Percentiles rank a stretch among this genome's conserved stretches.
Evolutionary conservation across 257 asterid species (phyloP).

Genomic region (Penstemon barbatus): DNA sequence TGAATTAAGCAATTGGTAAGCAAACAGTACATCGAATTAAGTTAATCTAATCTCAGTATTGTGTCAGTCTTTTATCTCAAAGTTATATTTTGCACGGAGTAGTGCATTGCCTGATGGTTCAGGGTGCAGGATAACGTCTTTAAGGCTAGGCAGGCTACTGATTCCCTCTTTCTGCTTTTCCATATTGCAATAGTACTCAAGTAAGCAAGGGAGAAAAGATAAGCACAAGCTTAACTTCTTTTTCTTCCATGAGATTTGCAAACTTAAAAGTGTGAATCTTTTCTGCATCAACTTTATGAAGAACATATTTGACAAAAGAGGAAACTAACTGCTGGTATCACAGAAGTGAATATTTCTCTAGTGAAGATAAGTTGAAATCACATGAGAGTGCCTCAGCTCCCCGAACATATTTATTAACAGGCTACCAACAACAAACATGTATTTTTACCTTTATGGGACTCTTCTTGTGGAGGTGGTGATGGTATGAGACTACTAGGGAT

Average conservation of each 20-base stretch:
- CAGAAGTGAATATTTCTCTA: not conserved
- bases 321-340: not conserved
- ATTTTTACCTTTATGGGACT: constrained; percentile 45
- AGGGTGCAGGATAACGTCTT: constrained; percentile 10
- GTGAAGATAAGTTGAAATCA: constrained; percentile 20
- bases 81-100: constrained; percentile 11
- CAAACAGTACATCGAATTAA: constrained; percentile 3
- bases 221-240: not conserved
- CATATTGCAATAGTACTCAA: constrained; percentile 3
- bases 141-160: constrained; percentile 1
- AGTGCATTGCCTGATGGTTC: constrained; percentile 15
- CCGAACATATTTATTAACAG: constrained; percentile 21
- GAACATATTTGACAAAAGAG: constrained; percentile 1
- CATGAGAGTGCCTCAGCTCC: constrained; percentile 15
- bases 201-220: not conserved
- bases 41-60: constrained; percentile 7
- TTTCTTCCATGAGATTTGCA: constrained; percentile 9
- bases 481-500: constrained; percentile 57
- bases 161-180: constrained; percentile 3
- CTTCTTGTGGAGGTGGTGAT: constrained; percentile 70
- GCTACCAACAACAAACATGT: constrained; percentile 10
- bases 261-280: constrained; percentile 16
- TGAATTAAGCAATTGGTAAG: not conserved
- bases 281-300: constrained; percentile 11
- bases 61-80: not conserved